These are phyloP conservation scores for Apiospora arundinis DNA, from an alignment of 2,329 filamentous ascomycete genomes.

Conservation along the genomic window DNA sequence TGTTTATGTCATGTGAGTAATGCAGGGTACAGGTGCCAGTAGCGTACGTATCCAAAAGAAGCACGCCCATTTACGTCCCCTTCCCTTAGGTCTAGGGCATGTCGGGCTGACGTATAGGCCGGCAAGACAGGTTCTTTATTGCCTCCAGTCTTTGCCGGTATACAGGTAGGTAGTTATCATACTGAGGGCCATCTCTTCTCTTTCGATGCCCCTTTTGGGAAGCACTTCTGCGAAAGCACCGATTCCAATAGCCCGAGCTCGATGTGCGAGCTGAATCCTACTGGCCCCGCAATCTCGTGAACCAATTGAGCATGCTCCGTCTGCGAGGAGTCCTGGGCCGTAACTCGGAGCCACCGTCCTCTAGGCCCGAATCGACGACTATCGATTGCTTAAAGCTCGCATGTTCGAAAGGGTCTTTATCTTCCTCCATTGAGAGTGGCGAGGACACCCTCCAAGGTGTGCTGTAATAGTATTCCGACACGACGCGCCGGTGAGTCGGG, in stretches of 20 bases:
- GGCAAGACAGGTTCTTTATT: no score
- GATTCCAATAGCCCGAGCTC: background rate
- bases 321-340: slow-evolving; percentile 25
- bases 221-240: background rate
- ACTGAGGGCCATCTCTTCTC: background rate
- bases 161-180: no score
- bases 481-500: background rate
- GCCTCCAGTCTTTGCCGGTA: no score
- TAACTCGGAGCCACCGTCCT: slow-evolving; percentile 24
- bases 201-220: background rate
- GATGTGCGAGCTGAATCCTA: slow-evolving; percentile 33
- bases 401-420: slow-evolving; percentile 24
- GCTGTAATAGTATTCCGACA: background rate
- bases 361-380: background rate
- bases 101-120: no score
- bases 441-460: background rate
- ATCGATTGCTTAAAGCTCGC: background rate
- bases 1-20: background rate
- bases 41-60: background rate
- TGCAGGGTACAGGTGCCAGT: background rate
- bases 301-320: slow-evolving; percentile 41
- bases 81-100: background rate
- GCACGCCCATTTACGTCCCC: no score
- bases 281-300: slow-evolving; percentile 40
- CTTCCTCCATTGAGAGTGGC: slow-evolving; percentile 21